Evolutionary conservation across 768 basidiomycete species (phyloP), one percentile per base, ranked within the genome.

Genomic region (Cyclocybe aegerita): DNA sequence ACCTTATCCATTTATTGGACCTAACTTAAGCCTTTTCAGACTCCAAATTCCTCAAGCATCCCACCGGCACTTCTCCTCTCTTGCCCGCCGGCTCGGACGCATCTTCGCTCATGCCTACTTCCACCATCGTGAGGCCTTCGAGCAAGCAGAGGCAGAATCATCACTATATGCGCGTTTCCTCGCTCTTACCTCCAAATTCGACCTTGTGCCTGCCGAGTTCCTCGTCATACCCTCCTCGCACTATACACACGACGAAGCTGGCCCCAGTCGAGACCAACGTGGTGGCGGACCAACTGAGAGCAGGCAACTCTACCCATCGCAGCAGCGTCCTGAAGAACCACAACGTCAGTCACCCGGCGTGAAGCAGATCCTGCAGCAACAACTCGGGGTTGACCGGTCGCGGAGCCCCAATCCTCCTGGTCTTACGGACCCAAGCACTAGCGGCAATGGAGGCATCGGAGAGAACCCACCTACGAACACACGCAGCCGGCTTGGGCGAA

Each of bases 51-150:
- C 90, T 1, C 72, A 73, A 38, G 79, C 87, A 2, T 96, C 93
- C 0, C 79, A 86, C 54, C 81, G 89, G n/a, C 93, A 93, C 67
- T 97, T 95, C 66, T 79, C 87, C 43, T 92, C 90, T 11, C 85
- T 96, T 16, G 91, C 92, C 14, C 83, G 96, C 0, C 85, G 96
- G 10, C 83, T 98, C 1, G 93, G 93, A 1, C 85, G 96, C 34
- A 94, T 98, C 55, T 98, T 99, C 63, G 91, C 92, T 0, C 96
- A 99, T 67, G 93, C 94, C 1, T 98, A 93, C 74, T 95, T 88
- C 71, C 92, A 93, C 65, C 93, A 96, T 67, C 86, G 91, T 55
- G 93, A 94, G 64, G 83, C 83, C 0, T 96, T 96, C 65, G 88
- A 91, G 58, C 88, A 91, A 64, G 88, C 88, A 30, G 93, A 95